Evolutionary conservation across 768 basidiomycete genomes (phyloP), one percentile per base, ranked within the genome.

Genomic region (Saitozyma podzolica): DNA sequence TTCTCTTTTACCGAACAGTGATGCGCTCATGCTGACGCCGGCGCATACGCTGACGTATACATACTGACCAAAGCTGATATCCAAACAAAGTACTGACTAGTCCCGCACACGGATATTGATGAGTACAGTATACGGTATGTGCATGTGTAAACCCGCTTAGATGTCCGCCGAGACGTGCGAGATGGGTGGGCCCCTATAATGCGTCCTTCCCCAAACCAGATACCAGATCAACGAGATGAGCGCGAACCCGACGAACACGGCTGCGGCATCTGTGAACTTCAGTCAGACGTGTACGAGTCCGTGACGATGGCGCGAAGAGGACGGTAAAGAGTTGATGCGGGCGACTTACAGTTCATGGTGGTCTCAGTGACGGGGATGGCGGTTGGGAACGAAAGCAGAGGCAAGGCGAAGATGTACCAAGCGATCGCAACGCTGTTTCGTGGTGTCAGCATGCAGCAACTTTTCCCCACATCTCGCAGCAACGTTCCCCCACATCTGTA

Each of bases 351-450:
- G 61, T 70, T 84, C 84, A 87, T 87, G 6, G 84, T 80, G 0
- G 77, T 79, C 59, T 64, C 65, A 6, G 83, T 84, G 45, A 84
- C 85, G 6, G 87, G 87, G 5, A 88, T 79, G 45, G 83, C 82
- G 7, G 85, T 84, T 7, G 86, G 86, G 86, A 88, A 87, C 9
- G 85, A 87, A 66, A 87, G 85, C 65, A 88, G 65, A 17, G 87
- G 85, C 42, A 86, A 83, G 69, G 86, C 83, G 50, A 88, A 84
- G 54, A 77, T 51, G 58, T 83, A 80, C 87, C 87, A 88, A 40
- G 82, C 51, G 16, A 87, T 81, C 3, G 86, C 83, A 9, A 83
- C 71, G 8, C 68, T 69, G 40, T 29, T 29, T 29, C 29, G 5
- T 29, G 20, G 1, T 9, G 42, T 58, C 19, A 63, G 56, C 62